Conservation (phyloP, 768 basidiomycete genomes). For the Boletellus emodensis region DNA sequence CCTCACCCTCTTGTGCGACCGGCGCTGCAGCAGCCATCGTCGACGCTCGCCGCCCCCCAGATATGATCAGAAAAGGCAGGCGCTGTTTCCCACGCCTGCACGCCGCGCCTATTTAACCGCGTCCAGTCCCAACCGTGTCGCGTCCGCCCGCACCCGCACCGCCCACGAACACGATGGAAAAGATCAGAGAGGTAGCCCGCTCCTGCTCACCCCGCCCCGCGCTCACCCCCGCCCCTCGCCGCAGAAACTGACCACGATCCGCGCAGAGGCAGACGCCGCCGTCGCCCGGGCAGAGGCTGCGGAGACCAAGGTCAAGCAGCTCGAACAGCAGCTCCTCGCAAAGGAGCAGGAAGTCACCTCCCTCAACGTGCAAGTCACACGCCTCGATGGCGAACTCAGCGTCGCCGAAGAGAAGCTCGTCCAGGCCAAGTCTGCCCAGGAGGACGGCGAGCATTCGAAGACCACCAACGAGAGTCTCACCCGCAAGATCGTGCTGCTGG, state of each 20-base stretch:
- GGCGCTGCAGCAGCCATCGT: constrained; percentile 51
- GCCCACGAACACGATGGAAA: constrained; percentile 37
- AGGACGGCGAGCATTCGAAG: constrained; percentile 68
- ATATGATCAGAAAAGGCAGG: constrained; percentile 35
- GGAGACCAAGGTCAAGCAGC: constrained; percentile 77
- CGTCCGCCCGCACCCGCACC: constrained; percentile 3
- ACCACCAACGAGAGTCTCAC: constrained; percentile 66
- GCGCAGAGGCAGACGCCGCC: constrained; percentile 80
- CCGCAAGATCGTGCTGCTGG: constrained; percentile 86
- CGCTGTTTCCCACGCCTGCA: constrained; percentile 34
- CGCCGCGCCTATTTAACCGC: constrained; percentile 18
- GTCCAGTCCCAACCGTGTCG: constrained; percentile 18
- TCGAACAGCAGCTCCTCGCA: constrained; percentile 67
- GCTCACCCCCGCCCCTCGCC: background rate
- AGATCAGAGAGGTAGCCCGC: constrained; percentile 41
- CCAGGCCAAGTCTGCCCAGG: constrained; percentile 59
- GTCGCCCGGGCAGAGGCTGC: constrained; percentile 81
- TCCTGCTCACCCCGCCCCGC: background rate
- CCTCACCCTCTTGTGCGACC: constrained; percentile 76
- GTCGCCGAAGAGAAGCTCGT: constrained; percentile 62
- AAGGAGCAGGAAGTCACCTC: constrained; percentile 87
- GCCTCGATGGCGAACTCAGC: constrained; percentile 66
- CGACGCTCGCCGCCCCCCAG: background rate
- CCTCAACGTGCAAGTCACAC: constrained; percentile 62
- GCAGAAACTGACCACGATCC: constrained; percentile 75